Evolutionary conservation across 2,329 filamentous ascomycete species (phyloP), one percentile per base, ranked within the genome.

Genomic region (Ceratocystis diversiconidia): DNA sequence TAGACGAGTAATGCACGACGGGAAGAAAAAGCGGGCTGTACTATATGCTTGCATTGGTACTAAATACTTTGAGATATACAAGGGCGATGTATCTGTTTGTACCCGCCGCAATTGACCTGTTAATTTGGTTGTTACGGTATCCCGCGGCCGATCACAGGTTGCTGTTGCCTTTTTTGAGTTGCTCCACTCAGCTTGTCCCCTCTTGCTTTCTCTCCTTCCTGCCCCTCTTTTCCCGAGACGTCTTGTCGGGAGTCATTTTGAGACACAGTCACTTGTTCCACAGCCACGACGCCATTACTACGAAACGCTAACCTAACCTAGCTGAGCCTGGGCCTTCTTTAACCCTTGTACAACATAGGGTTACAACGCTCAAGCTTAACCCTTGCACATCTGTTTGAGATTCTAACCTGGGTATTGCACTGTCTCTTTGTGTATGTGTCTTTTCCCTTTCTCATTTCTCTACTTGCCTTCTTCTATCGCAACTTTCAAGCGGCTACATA

Each of bases 361-460:
- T 52, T 52, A 59, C 2, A 32, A 7, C 1, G 52, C 3, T 32
- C 2, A 17, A 59, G 52, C 10, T 36, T 32, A 52, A 52, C 48
- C 48, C 48, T 52, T 8, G 48, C 10, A 3, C 8, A 12, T 25
- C 19, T 12, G 48, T 22, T 22, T 52, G 25, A 32, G 30, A n/a
- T 28, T 28, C 6, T 17, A n/a, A 15, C 15, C 32, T 59, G 25
- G 15, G 32, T 19, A 30, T 30, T 17, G 32, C 32, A 36, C 32
- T 10, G 32, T 41, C 36, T 32, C 52, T 59, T 59, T 30, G 52
- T 59, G 52, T 59, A 59, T 59, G 52, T 59, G 52, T 59, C 52
- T 59, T 59, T 59, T 59, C 52, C 52, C 28, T 59, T 17, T 30
- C 25, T 25, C 8, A 8, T 28, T 25, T 15, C 10, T 59, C 25